These are phyloP conservation scores for Xanthoconium stramineum DNA, from an alignment of 768 basidiomycete genomes.

Conservation along the genomic window DNA sequence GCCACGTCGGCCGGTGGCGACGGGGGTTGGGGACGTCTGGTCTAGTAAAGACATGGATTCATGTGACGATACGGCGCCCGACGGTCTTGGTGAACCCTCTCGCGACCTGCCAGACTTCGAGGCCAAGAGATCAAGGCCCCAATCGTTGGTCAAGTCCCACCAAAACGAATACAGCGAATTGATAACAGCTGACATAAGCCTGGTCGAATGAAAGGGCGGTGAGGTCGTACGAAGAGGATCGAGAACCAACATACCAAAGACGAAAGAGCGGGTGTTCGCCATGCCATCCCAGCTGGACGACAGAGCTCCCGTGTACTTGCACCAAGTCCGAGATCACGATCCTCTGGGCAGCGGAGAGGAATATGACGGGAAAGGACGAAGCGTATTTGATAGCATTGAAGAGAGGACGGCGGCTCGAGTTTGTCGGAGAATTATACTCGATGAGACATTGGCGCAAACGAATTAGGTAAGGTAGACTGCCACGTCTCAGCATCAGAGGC, in stretches of 20 bases:
- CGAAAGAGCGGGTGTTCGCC: slow-evolving; percentile 78
- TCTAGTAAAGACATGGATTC: neutral
- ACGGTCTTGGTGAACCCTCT: slow-evolving; percentile 41
- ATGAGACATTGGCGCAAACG: slow-evolving; percentile 93
- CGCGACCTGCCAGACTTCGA: slow-evolving; percentile 26
- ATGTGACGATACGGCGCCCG: slow-evolving; percentile 23
- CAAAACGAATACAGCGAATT: slow-evolving; percentile 97
- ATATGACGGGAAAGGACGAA: slow-evolving; percentile 94
- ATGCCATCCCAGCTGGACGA: slow-evolving; percentile 54
- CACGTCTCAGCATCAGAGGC: slow-evolving; percentile 1
- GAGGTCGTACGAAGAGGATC: neutral
- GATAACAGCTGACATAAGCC: slow-evolving; percentile 79
- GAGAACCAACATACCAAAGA: slow-evolving; percentile 60
- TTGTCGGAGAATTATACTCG: slow-evolving; percentile 67
- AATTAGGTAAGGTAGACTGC: slow-evolving; percentile 79
- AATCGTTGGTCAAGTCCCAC: slow-evolving; percentile 99
- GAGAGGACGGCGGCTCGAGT: slow-evolving; percentile 68
- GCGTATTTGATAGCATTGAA: slow-evolving; percentile 96
- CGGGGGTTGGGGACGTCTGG: slow-evolving; percentile 15
- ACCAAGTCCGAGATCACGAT: slow-evolving; percentile 60
- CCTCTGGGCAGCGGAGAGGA: slow-evolving; percentile 87
- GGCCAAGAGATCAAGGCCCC: slow-evolving; percentile 82
- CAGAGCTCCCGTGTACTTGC: slow-evolving; percentile 44
- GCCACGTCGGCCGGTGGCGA: slow-evolving; percentile 11
- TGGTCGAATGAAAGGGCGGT: slow-evolving; percentile 29